Conservation (phyloP, 352 stramenopile genomes). For the Phytophthora idaei region DNA sequence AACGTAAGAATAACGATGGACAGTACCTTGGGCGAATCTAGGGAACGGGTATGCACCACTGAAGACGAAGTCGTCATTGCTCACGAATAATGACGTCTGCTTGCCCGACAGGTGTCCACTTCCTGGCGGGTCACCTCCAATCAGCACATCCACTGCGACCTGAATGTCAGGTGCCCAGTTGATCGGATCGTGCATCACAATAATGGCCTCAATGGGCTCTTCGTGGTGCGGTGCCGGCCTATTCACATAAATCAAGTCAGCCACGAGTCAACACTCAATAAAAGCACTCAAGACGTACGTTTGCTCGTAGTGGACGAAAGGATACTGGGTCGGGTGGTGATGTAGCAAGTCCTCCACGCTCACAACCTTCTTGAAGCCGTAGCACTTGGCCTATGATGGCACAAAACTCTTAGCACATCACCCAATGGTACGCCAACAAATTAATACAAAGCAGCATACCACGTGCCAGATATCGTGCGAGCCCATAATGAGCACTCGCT, state of each 20-base stretch:
- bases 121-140: constrained; percentile 78
- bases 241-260: neutral
- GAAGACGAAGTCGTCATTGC: constrained; percentile 91
- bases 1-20: neutral
- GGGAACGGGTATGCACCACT: constrained; percentile 82
- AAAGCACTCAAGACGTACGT: constrained; percentile 39
- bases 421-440: neutral
- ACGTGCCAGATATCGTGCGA: constrained; percentile 84
- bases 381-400: constrained; percentile 47
- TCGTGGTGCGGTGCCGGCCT: constrained; percentile 61
- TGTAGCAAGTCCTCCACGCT: constrained; percentile 73
- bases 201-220: constrained; percentile 82
- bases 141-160: constrained; percentile 89
- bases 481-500: constrained; percentile 87
- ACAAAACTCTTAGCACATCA: neutral
- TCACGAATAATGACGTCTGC: constrained; percentile 82
- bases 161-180: constrained; percentile 91
- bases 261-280: neutral
- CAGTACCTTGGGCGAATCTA: constrained; percentile 79
- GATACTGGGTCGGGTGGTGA: constrained; percentile 79
- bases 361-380: constrained; percentile 87
- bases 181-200: constrained; percentile 92
- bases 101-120: constrained; percentile 50
- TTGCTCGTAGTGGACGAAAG: constrained; percentile 76
- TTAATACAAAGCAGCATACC: constrained; percentile 31